Conservation (phyloP, 768 basidiomycete genomes). For the Collybiopsis luxurians region DNA sequence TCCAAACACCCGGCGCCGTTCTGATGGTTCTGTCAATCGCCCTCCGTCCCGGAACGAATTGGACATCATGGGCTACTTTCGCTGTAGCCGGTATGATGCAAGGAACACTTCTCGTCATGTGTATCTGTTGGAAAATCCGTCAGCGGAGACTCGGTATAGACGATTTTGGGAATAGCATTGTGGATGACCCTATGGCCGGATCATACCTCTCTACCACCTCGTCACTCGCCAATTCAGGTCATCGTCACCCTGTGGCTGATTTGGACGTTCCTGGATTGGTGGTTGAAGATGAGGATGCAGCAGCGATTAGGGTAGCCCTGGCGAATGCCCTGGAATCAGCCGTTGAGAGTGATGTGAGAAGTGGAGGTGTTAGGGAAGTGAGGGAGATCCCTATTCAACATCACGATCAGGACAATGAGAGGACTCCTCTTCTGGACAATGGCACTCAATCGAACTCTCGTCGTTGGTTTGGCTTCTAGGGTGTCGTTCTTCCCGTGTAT, state of each 20-base stretch:
- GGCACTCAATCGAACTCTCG: neutral
- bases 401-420: neutral
- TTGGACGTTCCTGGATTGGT: constrained; percentile 20
- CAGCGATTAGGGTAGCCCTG: constrained; percentile 16
- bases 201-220: neutral
- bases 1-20: constrained; percentile 88
- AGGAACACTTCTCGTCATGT: constrained; percentile 77
- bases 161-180: constrained; percentile 74
- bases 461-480: neutral
- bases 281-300: constrained; percentile 17
- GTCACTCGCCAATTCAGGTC: neutral
- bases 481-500: neutral
- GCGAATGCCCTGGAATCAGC: constrained; percentile 20
- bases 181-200: neutral
- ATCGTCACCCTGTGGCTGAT: constrained; percentile 8
- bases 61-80: constrained; percentile 85
- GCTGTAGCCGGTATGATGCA: constrained; percentile 86
- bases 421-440: neutral
- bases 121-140: constrained; percentile 79
- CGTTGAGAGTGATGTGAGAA: constrained; percentile 18
- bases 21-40: constrained; percentile 86
- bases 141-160: constrained; percentile 76
- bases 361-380: constrained; percentile 11
- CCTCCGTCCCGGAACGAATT: constrained; percentile 77
- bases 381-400: neutral